Percentiles rank a stretch among this genome's conserved stretches.
phyloP scores from a whole-genome alignment of 208 protist species.

The Entamoeba moshkovskii region DNA sequence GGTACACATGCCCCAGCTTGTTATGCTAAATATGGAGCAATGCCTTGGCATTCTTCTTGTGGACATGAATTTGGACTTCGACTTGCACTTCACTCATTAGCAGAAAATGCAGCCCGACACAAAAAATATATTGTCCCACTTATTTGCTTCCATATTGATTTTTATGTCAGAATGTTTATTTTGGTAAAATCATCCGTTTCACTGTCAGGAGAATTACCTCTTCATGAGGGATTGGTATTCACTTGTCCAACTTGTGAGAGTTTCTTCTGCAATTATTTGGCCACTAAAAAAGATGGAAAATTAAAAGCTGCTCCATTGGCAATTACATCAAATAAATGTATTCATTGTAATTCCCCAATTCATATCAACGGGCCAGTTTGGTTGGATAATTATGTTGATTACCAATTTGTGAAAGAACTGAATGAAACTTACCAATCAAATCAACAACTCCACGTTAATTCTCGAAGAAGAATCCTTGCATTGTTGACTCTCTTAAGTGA shows the following conservation, averaged over 20 bases:
- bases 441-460: background rate
- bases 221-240: background rate
- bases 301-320: background rate
- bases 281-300: background rate
- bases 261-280: background rate
- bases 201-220: background rate
- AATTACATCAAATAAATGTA: background rate
- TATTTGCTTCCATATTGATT: conserved; percentile 9
- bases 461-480: background rate
- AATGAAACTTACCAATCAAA: background rate
- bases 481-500: background rate
- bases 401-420: background rate
- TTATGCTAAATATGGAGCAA: conserved; percentile 3
- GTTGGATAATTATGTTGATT: background rate
- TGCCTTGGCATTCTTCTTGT: background rate
- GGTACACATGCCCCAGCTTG: background rate
- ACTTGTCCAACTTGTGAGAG: background rate
- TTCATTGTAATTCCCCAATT: background rate
- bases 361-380: background rate
- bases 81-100: background rate
- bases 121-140: conserved; percentile 7
- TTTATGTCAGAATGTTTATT: conserved; percentile 15
- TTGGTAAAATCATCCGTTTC: background rate
- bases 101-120: background rate
- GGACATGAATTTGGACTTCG: conserved; percentile 16